Evolutionary conservation across 2,329 filamentous ascomycete genomes (phyloP).

Genomic region (Aspergillus unguis): DNA sequence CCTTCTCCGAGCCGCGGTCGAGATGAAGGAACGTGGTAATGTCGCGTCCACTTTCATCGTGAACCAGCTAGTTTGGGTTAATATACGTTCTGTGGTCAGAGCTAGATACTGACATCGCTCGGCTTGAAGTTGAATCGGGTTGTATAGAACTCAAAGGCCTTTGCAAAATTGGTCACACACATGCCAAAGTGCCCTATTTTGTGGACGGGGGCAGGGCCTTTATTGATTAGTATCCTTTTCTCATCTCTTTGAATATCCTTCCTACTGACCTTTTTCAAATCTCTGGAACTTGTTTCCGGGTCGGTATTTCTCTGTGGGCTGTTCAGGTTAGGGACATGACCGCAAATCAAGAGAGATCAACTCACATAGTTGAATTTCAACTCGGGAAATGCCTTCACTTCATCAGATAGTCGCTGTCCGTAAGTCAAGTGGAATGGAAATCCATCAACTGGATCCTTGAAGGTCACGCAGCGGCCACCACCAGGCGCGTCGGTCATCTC

Average conservation of each 20-base stretch:
- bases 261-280: conserved; percentile 22
- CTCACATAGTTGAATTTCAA: conserved; percentile 21
- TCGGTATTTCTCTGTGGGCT: not conserved
- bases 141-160: conserved; percentile 28
- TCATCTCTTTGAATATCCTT: conserved; percentile 15
- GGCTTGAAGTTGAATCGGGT: conserved; percentile 31
- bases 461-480: conserved; percentile 35
- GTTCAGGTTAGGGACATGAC: too few relatives aligned
- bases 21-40: conserved; percentile 50
- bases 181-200: conserved; percentile 30
- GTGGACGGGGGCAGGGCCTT: conserved; percentile 24
- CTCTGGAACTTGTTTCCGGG: conserved; percentile 8
- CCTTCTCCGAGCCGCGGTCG: conserved; percentile 46
- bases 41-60: conserved; percentile 21
- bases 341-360: conserved; percentile 8
- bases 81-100: not conserved
- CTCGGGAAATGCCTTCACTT: conserved; percentile 14
- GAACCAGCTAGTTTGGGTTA: not conserved
- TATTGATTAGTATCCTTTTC: conserved; percentile 23
- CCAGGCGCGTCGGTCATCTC: conserved; percentile 38
- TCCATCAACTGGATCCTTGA: conserved; percentile 39
- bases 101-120: conserved; percentile 27
- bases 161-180: conserved; percentile 26
- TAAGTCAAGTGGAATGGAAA: conserved; percentile 41
- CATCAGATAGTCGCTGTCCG: conserved; percentile 30